These are phyloP conservation scores for Salix dunnii DNA, from an alignment of 345 rosid species.

Conservation along the genomic window DNA sequence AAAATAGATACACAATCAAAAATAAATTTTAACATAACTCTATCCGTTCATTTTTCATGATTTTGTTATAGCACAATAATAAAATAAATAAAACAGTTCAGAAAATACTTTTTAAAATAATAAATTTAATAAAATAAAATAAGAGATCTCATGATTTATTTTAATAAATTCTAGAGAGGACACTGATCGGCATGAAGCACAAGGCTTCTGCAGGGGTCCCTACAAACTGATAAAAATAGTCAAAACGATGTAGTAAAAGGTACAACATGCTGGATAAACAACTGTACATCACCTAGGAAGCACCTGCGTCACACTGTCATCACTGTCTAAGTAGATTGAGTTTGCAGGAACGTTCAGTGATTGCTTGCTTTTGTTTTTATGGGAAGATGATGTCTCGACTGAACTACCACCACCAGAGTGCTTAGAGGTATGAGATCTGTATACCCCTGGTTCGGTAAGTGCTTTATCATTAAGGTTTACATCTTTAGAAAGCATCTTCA, in stretches of 20 bases:
- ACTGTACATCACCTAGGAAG: constrained; percentile 57
- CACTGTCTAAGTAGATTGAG: constrained; percentile 20
- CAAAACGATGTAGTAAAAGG: not conserved
- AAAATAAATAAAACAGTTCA: too few relatives aligned
- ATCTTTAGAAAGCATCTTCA: constrained; percentile 76
- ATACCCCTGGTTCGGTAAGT: constrained; percentile 66
- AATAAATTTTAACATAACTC: too few relatives aligned
- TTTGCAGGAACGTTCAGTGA: constrained; percentile 24
- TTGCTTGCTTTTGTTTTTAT: constrained; percentile 42
- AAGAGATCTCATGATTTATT: too few relatives aligned
- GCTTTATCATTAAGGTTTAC: constrained; percentile 61
- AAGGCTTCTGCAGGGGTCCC: not conserved
- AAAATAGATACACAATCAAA: too few relatives aligned
- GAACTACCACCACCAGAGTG: constrained; percentile 25
- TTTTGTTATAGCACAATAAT: too few relatives aligned
- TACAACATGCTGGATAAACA: not conserved
- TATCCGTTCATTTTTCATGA: too few relatives aligned
- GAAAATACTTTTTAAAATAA: too few relatives aligned
- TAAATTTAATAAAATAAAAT: too few relatives aligned
- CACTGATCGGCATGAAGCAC: not conserved
- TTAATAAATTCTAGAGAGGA: too few relatives aligned
- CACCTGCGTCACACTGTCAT: constrained; percentile 49
- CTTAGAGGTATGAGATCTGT: constrained; percentile 28
- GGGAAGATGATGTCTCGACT: constrained; percentile 48
- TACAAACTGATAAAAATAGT: not conserved